phyloP scores from a whole-genome alignment of 208 protist species.

The Leishmania martiniquensis region DNA sequence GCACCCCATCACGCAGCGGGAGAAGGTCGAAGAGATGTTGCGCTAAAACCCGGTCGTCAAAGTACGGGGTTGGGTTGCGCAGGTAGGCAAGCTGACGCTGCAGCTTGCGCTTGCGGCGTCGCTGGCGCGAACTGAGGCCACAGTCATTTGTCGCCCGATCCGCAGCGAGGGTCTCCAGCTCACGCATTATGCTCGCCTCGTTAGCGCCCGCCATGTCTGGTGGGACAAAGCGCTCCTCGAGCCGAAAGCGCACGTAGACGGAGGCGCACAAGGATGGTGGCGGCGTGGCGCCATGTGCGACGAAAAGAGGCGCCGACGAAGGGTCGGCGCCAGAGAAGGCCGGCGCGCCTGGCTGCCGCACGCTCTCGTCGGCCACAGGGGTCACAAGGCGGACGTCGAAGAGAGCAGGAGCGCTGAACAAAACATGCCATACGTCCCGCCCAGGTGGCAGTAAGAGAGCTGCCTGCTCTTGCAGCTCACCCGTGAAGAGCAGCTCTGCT shows the following conservation, averaged over 20 bases:
- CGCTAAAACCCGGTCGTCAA: slow-evolving; percentile 73
- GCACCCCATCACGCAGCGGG: slow-evolving; percentile 41
- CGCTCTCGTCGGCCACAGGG: neutral
- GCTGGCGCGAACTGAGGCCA: slow-evolving; percentile 32
- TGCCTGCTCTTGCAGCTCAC: slow-evolving; percentile 43
- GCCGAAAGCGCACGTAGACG: slow-evolving; percentile 49
- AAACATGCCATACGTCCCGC: slow-evolving; percentile 69
- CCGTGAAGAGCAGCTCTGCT: slow-evolving; percentile 38
- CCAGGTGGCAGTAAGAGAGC: slow-evolving; percentile 44
- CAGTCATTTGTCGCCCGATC: slow-evolving; percentile 32
- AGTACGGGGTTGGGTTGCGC: slow-evolving; percentile 59
- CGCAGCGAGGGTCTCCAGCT: slow-evolving; percentile 35
- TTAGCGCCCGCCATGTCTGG: slow-evolving; percentile 11
- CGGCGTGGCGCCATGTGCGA: neutral
- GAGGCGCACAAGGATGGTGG: neutral
- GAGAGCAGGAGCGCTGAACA: slow-evolving; percentile 62
- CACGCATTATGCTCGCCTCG: slow-evolving; percentile 19
- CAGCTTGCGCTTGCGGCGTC: slow-evolving; percentile 46
- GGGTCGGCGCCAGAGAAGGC: neutral
- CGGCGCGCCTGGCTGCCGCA: neutral
- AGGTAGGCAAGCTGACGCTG: slow-evolving; percentile 65
- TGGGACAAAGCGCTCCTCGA: slow-evolving; percentile 43
- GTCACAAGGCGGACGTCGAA: slow-evolving; percentile 20
- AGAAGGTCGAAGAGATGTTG: slow-evolving; percentile 80
- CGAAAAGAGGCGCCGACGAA: neutral